A percentile compares a stretch with the other conserved stretches of the same genome.
phyloP scores from a whole-genome alignment of 768 basidiomycete species.

The Pleurotus cornucopiae region DNA sequence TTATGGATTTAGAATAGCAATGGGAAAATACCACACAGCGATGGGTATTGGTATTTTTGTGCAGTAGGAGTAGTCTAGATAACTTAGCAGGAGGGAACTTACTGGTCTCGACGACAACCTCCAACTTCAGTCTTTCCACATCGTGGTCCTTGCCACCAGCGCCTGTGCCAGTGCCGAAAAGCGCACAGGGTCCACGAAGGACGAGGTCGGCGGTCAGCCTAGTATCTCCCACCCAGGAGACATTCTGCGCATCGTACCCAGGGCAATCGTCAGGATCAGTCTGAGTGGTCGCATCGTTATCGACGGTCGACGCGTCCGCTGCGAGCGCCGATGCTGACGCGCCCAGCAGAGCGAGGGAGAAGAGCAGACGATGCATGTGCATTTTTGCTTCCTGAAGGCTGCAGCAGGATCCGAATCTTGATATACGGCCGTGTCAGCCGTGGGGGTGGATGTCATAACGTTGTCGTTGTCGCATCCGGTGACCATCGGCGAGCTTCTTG shows the following conservation, averaged over 20 bases:
- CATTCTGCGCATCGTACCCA: constrained; percentile 50
- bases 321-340: no score
- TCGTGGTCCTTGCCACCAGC: constrained; percentile 50
- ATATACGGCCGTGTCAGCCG: no score
- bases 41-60: neutral
- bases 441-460: no score
- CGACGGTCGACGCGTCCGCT: no score
- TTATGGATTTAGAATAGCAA: no score
- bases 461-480: no score
- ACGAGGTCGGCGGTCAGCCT: constrained; percentile 45
- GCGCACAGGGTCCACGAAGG: constrained; percentile 24
- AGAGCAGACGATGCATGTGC: no score
- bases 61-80: neutral
- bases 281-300: constrained; percentile 11
- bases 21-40: no score
- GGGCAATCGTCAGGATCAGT: constrained; percentile 51
- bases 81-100: constrained; percentile 6
- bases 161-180: constrained; percentile 41
- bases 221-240: constrained; percentile 30
- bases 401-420: no score
- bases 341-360: no score
- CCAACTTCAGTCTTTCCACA: constrained; percentile 38
- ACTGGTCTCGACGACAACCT: constrained; percentile 60
- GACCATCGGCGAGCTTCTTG: no score
- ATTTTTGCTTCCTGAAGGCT: no score